A percentile compares a stretch with the other conserved stretches of the same genome.
phyloP scores from a whole-genome alignment of 305 asterid species.

The Fraxinus angustifolia region DNA sequence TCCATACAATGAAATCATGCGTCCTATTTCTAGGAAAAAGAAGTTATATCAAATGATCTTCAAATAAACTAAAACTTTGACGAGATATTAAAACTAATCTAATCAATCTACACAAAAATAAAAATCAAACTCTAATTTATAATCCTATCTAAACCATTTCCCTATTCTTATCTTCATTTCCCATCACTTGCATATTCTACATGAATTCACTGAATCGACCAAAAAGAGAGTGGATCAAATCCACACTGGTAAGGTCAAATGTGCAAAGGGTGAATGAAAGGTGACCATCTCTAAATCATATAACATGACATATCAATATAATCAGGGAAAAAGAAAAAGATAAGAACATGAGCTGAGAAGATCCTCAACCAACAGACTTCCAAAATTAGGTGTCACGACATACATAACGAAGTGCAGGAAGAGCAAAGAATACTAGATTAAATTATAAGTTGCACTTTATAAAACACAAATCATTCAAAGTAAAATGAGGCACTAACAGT shows the following conservation, averaged over 20 bases:
- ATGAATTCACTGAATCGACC: neutral
- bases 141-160: neutral
- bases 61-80: neutral
- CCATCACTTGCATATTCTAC: neutral
- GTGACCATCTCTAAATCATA: neutral
- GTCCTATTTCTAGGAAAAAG: neutral
- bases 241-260: neutral
- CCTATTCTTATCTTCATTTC: neutral
- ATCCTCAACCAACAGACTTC: neutral
- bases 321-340: neutral
- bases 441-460: slow-evolving; percentile 8
- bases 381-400: neutral
- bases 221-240: neutral
- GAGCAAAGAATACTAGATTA: slow-evolving; percentile 6
- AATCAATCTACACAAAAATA: neutral
- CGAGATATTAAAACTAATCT: neutral
- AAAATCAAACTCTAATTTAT: neutral
- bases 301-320: neutral
- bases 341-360: neutral
- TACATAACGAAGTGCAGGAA: neutral
- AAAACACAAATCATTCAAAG: slow-evolving; percentile 15
- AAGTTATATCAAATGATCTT: neutral
- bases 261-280: neutral
- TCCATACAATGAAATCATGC: neutral
- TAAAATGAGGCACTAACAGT: slow-evolving; percentile 59